Evolutionary conservation across 208 protist species (phyloP).

Genomic region (Leishmania lainsoni): DNA sequence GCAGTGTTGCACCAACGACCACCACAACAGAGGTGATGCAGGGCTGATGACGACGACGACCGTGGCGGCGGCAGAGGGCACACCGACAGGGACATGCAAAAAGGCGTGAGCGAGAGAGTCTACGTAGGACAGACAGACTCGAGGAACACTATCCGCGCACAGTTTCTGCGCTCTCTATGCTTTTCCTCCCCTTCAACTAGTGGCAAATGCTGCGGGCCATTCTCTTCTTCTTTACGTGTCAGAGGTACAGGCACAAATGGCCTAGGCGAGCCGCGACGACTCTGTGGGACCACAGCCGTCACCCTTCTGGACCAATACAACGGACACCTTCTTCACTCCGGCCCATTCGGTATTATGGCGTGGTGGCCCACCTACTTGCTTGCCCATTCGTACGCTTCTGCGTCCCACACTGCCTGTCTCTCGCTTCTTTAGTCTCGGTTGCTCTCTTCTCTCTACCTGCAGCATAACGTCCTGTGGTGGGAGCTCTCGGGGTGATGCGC

Average conservation of each 20-base stretch:
- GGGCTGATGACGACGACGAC: not conserved
- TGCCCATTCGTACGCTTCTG: not conserved
- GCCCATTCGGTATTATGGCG: not conserved
- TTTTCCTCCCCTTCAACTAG: not conserved
- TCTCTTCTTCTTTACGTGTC: not conserved
- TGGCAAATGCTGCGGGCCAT: not conserved
- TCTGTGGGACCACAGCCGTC: not conserved
- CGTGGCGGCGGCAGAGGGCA: not conserved
- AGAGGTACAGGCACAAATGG: not conserved
- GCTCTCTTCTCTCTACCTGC: conserved; percentile 4
- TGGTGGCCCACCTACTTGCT: not conserved
- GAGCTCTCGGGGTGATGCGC: not conserved
- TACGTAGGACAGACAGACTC: not conserved
- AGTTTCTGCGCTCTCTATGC: not conserved
- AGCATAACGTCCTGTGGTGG: not conserved
- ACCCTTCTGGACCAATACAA: not conserved
- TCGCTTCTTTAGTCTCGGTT: not conserved
- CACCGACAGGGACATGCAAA: not conserved
- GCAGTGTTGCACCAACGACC: not conserved
- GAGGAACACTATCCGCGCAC: not conserved
- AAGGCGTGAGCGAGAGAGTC: not conserved
- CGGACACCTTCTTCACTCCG: not conserved
- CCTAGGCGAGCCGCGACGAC: not conserved
- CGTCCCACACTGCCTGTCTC: not conserved
- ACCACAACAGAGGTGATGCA: not conserved